Percentiles rank a stretch among this genome's conserved stretches.
Conservation (phyloP, 306 rosid genomes). For the Casuarina glauca region DNA sequence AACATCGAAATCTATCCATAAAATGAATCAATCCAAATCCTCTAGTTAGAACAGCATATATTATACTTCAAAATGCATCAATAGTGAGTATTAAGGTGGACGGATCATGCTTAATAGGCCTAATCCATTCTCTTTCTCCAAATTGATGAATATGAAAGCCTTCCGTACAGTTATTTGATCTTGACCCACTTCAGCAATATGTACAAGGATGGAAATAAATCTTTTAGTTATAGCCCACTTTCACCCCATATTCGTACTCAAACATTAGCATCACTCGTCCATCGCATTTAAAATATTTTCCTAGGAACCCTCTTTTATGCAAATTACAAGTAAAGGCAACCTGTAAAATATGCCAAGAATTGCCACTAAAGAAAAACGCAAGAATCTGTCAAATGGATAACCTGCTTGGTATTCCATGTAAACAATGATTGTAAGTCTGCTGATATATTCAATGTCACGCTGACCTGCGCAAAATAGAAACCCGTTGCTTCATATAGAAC, state of each 20-base stretch:
- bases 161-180: slow-evolving; percentile 11
- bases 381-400: slow-evolving; percentile 31
- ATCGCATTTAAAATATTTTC: not conserved
- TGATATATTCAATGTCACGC: slow-evolving; percentile 81
- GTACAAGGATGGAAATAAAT: not conserved
- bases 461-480: slow-evolving; percentile 60
- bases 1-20: not conserved
- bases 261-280: not conserved
- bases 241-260: not conserved
- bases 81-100: not conserved
- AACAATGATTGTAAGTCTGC: slow-evolving; percentile 91
- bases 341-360: not conserved
- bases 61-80: not conserved
- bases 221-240: not conserved
- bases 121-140: not conserved
- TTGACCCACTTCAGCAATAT: not conserved
- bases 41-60: not conserved
- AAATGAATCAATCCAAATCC: not conserved
- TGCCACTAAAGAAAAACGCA: not conserved
- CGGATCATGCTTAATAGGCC: not conserved
- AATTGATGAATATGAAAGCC: not conserved
- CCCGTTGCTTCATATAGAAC: slow-evolving; percentile 21
- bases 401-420: slow-evolving; percentile 99
- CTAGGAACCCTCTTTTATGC: not conserved
- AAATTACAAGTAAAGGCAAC: not conserved